phyloP scores from a whole-genome alignment of 129 eudicot species.

The Helianthus tuberosus region DNA sequence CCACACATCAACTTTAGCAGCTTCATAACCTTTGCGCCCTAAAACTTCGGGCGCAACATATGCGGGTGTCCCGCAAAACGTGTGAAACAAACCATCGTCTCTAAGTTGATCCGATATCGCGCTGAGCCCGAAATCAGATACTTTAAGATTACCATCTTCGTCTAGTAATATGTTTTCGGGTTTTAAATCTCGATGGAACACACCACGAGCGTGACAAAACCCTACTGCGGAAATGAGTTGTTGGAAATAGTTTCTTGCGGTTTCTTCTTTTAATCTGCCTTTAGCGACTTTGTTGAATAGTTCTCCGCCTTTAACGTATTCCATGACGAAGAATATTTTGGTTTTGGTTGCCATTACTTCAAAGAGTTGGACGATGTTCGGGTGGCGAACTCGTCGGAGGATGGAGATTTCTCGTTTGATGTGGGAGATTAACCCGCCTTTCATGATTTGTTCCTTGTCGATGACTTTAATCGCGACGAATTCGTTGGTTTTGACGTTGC shows the following conservation, averaged over 20 bases:
- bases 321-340: constrained; percentile 19
- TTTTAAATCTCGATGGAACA: constrained; percentile 5
- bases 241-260: constrained; percentile 6
- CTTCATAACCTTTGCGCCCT: constrained; percentile 16
- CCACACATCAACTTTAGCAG: constrained; percentile 20
- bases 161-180: constrained; percentile 10
- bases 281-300: constrained; percentile 17
- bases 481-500: constrained; percentile 19
- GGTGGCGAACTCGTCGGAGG: constrained; percentile 8
- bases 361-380: constrained; percentile 11
- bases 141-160: constrained; percentile 6
- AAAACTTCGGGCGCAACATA: constrained; percentile 21
- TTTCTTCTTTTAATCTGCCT: constrained; percentile 25
- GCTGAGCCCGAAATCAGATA: constrained; percentile 13
- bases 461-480: constrained; percentile 17
- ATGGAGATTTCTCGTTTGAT: constrained; percentile 21
- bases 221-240: constrained; percentile 13
- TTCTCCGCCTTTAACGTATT: constrained; percentile 23
- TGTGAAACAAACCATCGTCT: constrained; percentile 16
- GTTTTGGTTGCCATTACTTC: constrained; percentile 20
- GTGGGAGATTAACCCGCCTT: constrained; percentile 15
- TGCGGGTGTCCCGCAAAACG: constrained; percentile 17
- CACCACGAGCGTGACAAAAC: constrained; percentile 22
- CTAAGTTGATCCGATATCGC: constrained; percentile 17
- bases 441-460: constrained; percentile 15